Conservation (phyloP, 2,329 filamentous ascomycete genomes). For the Trichoderma koningiopsis region DNA sequence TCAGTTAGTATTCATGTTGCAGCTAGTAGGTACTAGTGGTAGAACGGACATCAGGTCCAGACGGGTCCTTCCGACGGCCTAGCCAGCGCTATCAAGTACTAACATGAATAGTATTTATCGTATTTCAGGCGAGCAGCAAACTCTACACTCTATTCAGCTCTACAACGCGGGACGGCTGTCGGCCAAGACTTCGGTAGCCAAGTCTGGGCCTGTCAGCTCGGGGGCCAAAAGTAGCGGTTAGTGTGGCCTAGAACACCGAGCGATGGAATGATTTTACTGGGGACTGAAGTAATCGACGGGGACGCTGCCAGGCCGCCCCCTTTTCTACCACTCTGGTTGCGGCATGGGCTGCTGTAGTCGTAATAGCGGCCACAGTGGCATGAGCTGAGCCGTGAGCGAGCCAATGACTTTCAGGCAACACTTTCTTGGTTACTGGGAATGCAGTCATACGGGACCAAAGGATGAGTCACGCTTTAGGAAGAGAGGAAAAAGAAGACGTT, state of each 20-base stretch:
- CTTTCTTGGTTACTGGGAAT: background rate
- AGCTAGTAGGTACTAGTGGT: background rate
- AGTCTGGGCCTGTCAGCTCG: slow-evolving; percentile 13
- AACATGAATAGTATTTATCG: background rate
- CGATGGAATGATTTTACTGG: slow-evolving; percentile 6
- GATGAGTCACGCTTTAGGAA: slow-evolving; percentile 14
- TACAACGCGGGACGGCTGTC: slow-evolving; percentile 13
- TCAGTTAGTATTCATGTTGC: background rate
- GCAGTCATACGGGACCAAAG: slow-evolving; percentile 4
- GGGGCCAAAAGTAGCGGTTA: slow-evolving; percentile 10
- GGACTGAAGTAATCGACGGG: background rate
- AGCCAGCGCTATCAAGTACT: background rate
- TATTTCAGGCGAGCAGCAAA: slow-evolving; percentile 11
- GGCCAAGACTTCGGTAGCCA: slow-evolving; percentile 12
- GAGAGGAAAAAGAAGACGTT: background rate
- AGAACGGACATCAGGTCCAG: background rate
- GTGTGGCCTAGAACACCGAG: background rate
- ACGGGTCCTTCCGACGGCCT: slow-evolving; percentile 7
- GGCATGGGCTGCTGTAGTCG: background rate
- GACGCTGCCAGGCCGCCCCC: background rate
- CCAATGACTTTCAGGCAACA: slow-evolving; percentile 11
- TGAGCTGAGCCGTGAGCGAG: slow-evolving; percentile 15
- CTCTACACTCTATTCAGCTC: background rate
- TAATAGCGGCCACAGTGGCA: slow-evolving; percentile 15
- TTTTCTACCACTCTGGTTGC: slow-evolving; percentile 16